phyloP scores from a whole-genome alignment of 2,329 filamentous ascomycete genomes.

The Aphanocladium album region DNA sequence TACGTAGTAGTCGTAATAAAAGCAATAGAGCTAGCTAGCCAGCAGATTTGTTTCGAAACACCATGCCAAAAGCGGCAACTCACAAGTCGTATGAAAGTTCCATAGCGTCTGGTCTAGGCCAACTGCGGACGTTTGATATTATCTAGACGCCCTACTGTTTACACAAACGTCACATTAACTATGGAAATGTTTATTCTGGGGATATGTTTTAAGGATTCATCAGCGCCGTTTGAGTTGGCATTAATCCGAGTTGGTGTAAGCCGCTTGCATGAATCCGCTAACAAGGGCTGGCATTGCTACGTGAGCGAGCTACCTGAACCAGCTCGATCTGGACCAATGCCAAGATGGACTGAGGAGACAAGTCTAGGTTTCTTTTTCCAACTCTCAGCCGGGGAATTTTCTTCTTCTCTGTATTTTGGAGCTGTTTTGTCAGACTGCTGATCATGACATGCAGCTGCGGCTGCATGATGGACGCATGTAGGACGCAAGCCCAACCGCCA shows the following conservation, averaged over 20 bases:
- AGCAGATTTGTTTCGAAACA: neutral
- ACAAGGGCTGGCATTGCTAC: too few species aligned
- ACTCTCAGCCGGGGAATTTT: neutral
- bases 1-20: neutral
- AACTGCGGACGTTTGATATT: neutral
- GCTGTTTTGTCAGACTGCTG: neutral
- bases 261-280: neutral
- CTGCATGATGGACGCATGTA: neutral
- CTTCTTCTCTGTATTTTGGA: neutral
- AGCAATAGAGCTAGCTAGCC: neutral
- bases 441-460: neutral
- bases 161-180: neutral
- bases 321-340: neutral
- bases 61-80: neutral
- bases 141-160: neutral
- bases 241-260: neutral
- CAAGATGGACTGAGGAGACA: neutral
- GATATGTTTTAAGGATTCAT: neutral
- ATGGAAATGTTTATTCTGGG: neutral
- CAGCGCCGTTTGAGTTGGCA: neutral
- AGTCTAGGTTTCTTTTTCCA: neutral
- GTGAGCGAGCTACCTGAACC: too few species aligned
- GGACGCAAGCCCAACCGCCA: neutral
- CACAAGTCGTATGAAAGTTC: neutral
- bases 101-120: neutral